Evolutionary conservation across 140 eudicot genomes (phyloP), one percentile per base, ranked within the genome.

Genomic region (Anethum foeniculum): DNA sequence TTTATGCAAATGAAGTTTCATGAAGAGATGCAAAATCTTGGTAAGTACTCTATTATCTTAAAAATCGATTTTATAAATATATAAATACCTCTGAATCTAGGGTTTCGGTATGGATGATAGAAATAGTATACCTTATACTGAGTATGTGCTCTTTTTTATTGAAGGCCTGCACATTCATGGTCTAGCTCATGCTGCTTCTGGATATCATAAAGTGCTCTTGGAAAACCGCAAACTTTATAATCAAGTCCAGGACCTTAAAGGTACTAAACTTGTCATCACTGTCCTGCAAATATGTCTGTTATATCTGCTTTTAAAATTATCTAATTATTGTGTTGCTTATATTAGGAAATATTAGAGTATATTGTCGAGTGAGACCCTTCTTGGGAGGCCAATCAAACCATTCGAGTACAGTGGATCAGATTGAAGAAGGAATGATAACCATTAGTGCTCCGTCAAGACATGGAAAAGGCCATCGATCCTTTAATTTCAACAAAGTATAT

Each of bases 161-260:
- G 79, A 82, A 96, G 98, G 99, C 68, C 48, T 90, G 79, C 96
- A 96, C 85, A 78, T 93, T 79, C 89, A 88, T 85, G 90, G 97
- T 65, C 90, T 96, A 84, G 96, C 98, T 60, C 90, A 88, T 83
- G 98, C 99, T 86, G 99, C 99, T 77, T 89, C 98, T 79, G 96
- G 97, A 75, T 96, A 96, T 81, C 97, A 93, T 85, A 91, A 84
- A 86, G 98, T 96, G 80, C 96, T 96, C 62, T 92, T 87, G 85
- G 99, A 96, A 88, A 96, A 96, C 78, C 92, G 98, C 80, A 96
- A 89, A 86, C 89, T 96, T 71, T 96, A 96, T 79, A 96, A 96
- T 86, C 93, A 96, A 85, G 98, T 96, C 54, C 99, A 96, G 80
- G 99, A 96, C 88, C 96, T 96, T 58, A 96, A 93, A 82, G 98